Percentiles rank a stretch among this genome's conserved stretches.
These are phyloP conservation scores for Ramichloridium luteum DNA, from an alignment of 2,329 filamentous ascomycete genomes.

Conservation along the genomic window DNA sequence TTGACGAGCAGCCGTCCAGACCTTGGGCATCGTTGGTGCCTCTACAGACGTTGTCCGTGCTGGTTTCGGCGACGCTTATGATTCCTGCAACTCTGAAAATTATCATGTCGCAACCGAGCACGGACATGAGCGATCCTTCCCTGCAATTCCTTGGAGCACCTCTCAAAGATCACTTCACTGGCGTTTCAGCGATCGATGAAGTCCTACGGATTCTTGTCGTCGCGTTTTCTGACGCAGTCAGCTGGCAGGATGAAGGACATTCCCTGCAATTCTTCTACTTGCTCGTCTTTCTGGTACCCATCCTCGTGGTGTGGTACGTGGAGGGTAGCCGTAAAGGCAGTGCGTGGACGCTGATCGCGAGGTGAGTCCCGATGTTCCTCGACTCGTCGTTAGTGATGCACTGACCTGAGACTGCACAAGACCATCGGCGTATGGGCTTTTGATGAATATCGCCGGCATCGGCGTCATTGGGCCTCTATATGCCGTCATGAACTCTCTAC, in stretches of 20 bases:
- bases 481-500: not conserved
- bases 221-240: not conserved
- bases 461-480: not conserved
- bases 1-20: not conserved
- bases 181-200: conserved; percentile 1
- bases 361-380: not conserved
- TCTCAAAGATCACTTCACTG: not conserved
- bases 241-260: conserved; percentile 1
- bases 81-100: not conserved
- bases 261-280: conserved; percentile 1
- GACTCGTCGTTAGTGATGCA: too few species aligned
- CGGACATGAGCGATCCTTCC: not conserved
- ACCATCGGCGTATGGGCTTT: not conserved
- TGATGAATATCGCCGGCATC: not conserved
- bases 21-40: conserved; percentile 1
- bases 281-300: not conserved
- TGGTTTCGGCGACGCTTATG: not conserved
- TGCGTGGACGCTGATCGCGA: not conserved
- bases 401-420: not conserved
- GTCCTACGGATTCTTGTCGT: not conserved
- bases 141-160: not conserved
- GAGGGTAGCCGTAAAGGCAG: not conserved
- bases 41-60: not conserved
- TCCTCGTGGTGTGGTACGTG: not conserved
- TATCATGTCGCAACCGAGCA: not conserved